Percentiles rank a stretch among this genome's conserved stretches.
phyloP scores from a whole-genome alignment of 164 flowering plant species.

The Euptelea pleiosperma region DNA sequence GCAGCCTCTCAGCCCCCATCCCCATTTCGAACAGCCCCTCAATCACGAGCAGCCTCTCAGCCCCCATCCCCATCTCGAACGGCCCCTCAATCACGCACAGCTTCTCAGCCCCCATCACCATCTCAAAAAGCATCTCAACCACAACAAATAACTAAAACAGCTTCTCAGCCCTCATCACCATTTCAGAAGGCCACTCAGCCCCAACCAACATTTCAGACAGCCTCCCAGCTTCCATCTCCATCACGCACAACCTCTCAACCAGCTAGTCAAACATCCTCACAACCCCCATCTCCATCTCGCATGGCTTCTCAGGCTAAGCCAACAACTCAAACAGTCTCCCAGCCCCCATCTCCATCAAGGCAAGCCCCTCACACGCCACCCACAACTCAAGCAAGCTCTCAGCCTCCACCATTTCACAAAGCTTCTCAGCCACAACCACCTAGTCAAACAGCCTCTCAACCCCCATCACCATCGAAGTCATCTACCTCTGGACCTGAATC shows the following conservation, averaged over 20 bases:
- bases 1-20: neutral
- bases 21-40: too few species aligned
- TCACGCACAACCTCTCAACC: conserved; percentile 3
- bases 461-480: conserved; percentile 6
- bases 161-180: conserved; percentile 4
- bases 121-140: conserved; percentile 8
- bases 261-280: neutral
- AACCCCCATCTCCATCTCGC: conserved; percentile 3
- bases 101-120: conserved; percentile 3
- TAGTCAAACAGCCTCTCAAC: conserved; percentile 1
- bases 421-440: neutral
- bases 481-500: neutral
- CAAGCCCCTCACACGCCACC: neutral
- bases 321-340: neutral
- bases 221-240: conserved; percentile 13
- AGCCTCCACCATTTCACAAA: conserved; percentile 5
- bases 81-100: conserved; percentile 9
- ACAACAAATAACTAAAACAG: too few species aligned
- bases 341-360: conserved; percentile 6
- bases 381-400: neutral
- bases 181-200: neutral
- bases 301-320: neutral
- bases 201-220: conserved; percentile 22
- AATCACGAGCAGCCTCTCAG: conserved; percentile 2
- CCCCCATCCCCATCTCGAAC: neutral